Evolutionary conservation across 768 basidiomycete genomes (phyloP), one percentile per base, ranked within the genome.

Genomic region (Naganishia kalamii): DNA sequence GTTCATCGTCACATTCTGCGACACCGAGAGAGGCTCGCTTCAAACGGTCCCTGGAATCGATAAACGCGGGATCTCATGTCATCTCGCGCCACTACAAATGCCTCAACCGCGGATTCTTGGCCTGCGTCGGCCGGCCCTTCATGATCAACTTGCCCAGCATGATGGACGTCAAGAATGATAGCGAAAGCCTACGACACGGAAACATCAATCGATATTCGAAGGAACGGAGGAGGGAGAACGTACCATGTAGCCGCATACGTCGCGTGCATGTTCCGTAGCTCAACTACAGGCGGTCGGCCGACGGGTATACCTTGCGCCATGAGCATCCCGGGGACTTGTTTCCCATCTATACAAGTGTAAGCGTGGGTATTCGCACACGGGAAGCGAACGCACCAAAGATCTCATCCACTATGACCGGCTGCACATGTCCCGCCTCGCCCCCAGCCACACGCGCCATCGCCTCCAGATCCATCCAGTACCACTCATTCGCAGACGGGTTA

Each of bases 171-270:
- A 92, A 84, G 4, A 83, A 87, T 2, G 90, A 93, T 2, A 97
- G 81, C 0, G 91, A 86, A 80, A 89, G 92, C 93, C 93, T 96
- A 21, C 33, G 27, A 49, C 19, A 25, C 35, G 54, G 43, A 27
- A 46, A 1, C 25, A 29, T 25, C 13, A 44, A 5, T 13, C 17
- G 10, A 44, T 29, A 44, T 7, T 15, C 21, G 15, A 27, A 19
- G 27, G 25, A 30, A 21, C 27, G 12, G 15, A n/a, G 35, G 10
- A n/a, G 29, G 7, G 23, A 52, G 13, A 15, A 73, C 83, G 37
- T 74, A 92, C 96, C 96, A 99, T 12, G 93, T 99, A 15, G 88
- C 84, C 4, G 96, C 90, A 79, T 99, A 99, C 12, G 91, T 92
- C 7, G 90, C 82, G 80, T 99, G 96, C 40, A 90, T 85, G 77